These are phyloP conservation scores for Scheffersomyces cryptocercus DNA, from an alignment of 1,139 yeast species.

Conservation along the genomic window DNA sequence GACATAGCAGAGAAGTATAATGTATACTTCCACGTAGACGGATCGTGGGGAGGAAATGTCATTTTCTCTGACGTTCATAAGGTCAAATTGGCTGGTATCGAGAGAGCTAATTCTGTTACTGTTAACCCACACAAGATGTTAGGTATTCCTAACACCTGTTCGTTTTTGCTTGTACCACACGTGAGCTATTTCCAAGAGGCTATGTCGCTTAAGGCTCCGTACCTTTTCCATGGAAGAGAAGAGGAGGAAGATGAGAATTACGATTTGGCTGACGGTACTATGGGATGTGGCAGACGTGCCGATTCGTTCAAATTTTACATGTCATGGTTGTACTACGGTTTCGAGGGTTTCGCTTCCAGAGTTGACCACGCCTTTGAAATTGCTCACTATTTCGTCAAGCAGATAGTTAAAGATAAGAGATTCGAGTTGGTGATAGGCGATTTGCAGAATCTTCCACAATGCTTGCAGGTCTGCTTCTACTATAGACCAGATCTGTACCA, in stretches of 20 bases:
- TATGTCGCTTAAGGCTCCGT: constrained; percentile 78
- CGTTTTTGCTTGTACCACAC: constrained; percentile 74
- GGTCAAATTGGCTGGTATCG: constrained; percentile 55
- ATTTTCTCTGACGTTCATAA: constrained; percentile 59
- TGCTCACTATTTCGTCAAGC: constrained; percentile 58
- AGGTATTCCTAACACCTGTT: constrained; percentile 89
- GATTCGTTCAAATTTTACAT: constrained; percentile 79
- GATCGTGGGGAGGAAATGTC: constrained; percentile 91
- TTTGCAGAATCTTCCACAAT: constrained; percentile 62
- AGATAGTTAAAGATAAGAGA: constrained; percentile 32
- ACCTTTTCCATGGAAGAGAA: constrained; percentile 69
- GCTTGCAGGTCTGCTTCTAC: constrained; percentile 83
- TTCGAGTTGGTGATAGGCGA: constrained; percentile 51
- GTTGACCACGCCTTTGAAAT: constrained; percentile 73
- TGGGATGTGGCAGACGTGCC: constrained; percentile 90
- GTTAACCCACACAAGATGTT: constrained; percentile 87
- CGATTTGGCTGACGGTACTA: constrained; percentile 86
- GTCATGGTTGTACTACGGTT: constrained; percentile 82
- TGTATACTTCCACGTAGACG: constrained; percentile 83
- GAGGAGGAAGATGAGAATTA: constrained; percentile 55
- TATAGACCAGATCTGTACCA: constrained; percentile 49
- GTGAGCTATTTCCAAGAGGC: constrained; percentile 66
- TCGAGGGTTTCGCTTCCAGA: constrained; percentile 53
- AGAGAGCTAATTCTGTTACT: constrained; percentile 76
- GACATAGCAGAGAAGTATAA: constrained; percentile 53